Percentiles rank a stretch among this genome's conserved stretches.
Evolutionary conservation across 768 basidiomycete species (phyloP).

Genomic region (Leucocoprinus birnbaumii): DNA sequence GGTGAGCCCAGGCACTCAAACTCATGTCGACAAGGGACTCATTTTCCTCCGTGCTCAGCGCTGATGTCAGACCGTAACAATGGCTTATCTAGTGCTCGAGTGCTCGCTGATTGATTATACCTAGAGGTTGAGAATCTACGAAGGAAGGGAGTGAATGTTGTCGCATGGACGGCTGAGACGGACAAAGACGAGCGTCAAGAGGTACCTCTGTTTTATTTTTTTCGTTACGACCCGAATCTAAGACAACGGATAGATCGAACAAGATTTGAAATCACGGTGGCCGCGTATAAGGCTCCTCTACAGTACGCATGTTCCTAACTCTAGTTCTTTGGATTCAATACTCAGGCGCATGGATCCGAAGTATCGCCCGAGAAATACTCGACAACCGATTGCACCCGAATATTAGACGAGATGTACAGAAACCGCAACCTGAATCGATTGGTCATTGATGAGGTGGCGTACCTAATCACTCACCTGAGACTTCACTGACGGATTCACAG

Average conservation of each 20-base stretch:
- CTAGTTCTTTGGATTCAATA: neutral
- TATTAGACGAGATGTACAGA: conserved; percentile 49
- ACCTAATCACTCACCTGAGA: neutral
- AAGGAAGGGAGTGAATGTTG: conserved; percentile 51
- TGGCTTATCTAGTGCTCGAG: neutral
- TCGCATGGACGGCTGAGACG: conserved; percentile 69
- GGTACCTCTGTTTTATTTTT: no score
- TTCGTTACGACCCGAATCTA: neutral
- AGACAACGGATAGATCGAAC: conserved; percentile 43
- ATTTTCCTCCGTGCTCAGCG: conserved; percentile 36
- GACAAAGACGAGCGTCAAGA: conserved; percentile 46
- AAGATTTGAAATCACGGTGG: conserved; percentile 57
- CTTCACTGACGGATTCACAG: conserved; percentile 26
- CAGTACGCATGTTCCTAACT: conserved; percentile 39
- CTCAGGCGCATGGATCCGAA: conserved; percentile 20
- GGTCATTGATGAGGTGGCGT: conserved; percentile 74
- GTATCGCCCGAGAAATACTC: conserved; percentile 79
- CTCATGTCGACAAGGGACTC: neutral
- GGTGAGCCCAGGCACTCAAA: conserved; percentile 37
- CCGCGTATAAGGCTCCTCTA: conserved; percentile 67
- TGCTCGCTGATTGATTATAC: neutral
- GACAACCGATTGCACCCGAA: conserved; percentile 46
- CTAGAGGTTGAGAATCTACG: conserved; percentile 65
- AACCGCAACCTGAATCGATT: conserved; percentile 64
- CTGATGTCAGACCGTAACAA: conserved; percentile 76